Base-by-base conservation (phyloP, 73 alveolate species). In the Paramecium primaurelia region DNA sequence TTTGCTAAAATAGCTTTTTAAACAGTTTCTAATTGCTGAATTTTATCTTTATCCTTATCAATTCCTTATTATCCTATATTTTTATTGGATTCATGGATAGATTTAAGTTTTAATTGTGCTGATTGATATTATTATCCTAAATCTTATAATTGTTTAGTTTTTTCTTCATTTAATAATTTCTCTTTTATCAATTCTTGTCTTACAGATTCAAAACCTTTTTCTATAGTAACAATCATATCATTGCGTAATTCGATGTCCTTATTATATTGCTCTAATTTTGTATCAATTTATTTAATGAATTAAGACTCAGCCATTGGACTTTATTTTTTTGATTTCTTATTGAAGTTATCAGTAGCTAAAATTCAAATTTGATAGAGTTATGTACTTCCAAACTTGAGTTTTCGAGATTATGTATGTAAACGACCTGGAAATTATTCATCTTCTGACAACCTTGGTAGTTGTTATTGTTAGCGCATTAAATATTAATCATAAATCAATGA, bases 151-250 rank as follows among this genome's bases (percentile, higher is more conserved):
- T 80, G 51, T 80, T 25, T 80, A 22, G 71, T 80, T 26, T 80
- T 80, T 47, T 80, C 91, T 45, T 45, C 91, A 80, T 47, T 47
- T 20, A 80, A 20, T 47, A 32, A 36, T 47, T 80, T 80, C 91
- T 80, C 91, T 80, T 64, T 40, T 1, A 26, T 45, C n/a, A 80
- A 64, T 47, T 80, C 91, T 45, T 45, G 30, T 18, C 20, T 80
- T 4, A 80, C 91, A 80, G 77, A 32, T 80, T 80, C 91, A 20
- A 80, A 80, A 8, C 91, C 91, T 49, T 80, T 80, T 44, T 80
- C 91, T 8, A 80, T 80, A 12, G 71, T 42, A 49, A 80, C 3
- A 11, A 80, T 80, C 91, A 80, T 80, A 12, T 80, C 91, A 47
- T 80, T 80, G 4, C 91, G 71, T 44, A n/a, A 22, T 25, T 80